A percentile compares a stretch with the other conserved stretches of the same genome.
Evolutionary conservation across 345 rosid species (phyloP).

Genomic region (Xanthoceras sorbifolium): DNA sequence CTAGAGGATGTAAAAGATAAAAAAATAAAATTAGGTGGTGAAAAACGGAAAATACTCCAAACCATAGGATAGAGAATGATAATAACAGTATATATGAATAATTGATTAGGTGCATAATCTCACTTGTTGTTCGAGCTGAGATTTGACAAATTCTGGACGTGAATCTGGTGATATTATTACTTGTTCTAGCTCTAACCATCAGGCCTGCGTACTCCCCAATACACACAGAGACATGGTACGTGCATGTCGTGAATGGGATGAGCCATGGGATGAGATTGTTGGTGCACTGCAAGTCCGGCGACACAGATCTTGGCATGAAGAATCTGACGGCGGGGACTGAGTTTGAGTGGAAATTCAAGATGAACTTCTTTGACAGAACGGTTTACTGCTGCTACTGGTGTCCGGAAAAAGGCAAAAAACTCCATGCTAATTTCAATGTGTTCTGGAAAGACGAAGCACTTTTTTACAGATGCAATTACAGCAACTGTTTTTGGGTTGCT

Average conservation of each 20-base stretch:
- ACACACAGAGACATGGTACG: background rate
- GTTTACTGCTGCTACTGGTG: background rate
- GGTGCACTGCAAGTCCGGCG: conserved; percentile 20
- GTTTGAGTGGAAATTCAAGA: conserved; percentile 1
- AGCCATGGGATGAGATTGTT: background rate
- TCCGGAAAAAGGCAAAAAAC: background rate
- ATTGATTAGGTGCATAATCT: no score
- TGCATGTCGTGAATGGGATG: background rate
- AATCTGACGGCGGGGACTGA: background rate
- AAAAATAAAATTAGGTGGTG: no score
- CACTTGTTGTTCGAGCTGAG: no score
- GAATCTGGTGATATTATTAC: background rate
- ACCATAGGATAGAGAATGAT: no score
- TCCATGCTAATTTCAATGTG: background rate
- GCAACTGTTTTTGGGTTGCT: no score
- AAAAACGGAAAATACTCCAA: no score
- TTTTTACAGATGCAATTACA: background rate
- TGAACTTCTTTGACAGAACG: background rate
- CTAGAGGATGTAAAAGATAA: no score
- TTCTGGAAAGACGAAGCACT: background rate
- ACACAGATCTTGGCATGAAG: conserved; percentile 11
- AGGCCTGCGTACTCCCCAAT: background rate
- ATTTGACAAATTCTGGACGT: background rate
- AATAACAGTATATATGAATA: no score
- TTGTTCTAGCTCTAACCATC: background rate